Evolutionary conservation across 78 protist genomes (phyloP).

Genomic region (Chrysochromulina tobinii): DNA sequence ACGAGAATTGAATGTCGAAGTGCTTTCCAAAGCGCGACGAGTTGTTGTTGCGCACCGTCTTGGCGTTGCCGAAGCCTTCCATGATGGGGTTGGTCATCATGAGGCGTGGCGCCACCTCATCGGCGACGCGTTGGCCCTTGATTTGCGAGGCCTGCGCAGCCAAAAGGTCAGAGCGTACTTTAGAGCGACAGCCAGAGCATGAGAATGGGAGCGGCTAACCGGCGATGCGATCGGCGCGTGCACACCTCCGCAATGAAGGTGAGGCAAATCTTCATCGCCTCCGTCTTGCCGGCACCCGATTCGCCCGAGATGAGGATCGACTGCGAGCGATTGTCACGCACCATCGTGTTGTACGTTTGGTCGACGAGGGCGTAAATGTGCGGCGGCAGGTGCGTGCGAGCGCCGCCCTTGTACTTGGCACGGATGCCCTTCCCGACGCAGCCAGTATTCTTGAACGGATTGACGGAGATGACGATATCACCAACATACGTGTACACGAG

Average conservation of each 20-base stretch:
- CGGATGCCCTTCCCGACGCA: neutral
- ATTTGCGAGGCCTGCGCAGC: neutral
- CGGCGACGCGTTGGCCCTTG: neutral
- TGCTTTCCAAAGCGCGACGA: constrained; percentile 47
- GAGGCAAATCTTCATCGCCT: constrained; percentile 35
- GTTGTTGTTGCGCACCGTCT: constrained; percentile 54
- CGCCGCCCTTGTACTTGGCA: neutral
- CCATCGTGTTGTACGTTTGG: constrained; percentile 6
- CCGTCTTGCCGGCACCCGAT: constrained; percentile 57
- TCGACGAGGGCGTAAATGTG: constrained; percentile 34
- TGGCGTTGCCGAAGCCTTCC: constrained; percentile 79
- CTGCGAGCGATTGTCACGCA: neutral
- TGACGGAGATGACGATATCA: neutral
- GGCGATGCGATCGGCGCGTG: too few species aligned
- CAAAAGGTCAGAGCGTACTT: too few species aligned
- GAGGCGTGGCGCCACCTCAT: constrained; percentile 29
- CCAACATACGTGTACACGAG: neutral
- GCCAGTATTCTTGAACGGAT: neutral
- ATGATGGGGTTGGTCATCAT: constrained; percentile 59
- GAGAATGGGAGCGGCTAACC: neutral
- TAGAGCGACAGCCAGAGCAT: too few species aligned
- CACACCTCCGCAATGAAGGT: neutral
- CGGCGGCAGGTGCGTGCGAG: neutral
- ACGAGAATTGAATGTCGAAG: constrained; percentile 35
- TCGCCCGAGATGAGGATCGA: constrained; percentile 38